These are phyloP conservation scores for Rhizopogon sp. DNA, from an alignment of 768 basidiomycete genomes.

Conservation along the genomic window DNA sequence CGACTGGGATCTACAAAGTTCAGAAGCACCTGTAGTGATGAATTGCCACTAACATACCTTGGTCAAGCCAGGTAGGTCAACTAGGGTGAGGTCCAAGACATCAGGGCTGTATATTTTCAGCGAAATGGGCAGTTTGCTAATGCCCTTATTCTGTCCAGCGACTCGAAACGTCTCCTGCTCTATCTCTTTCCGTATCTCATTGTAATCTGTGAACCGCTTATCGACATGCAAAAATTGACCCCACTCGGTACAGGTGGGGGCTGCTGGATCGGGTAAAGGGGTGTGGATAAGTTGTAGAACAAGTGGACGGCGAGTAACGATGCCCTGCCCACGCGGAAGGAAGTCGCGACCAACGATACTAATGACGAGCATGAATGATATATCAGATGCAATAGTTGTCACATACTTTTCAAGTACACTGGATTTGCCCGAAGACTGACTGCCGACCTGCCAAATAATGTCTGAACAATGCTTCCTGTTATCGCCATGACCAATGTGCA, in stretches of 20 bases:
- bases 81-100: slow-evolving; percentile 92
- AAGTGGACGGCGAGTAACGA: slow-evolving; percentile 93
- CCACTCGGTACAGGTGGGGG: slow-evolving; percentile 70
- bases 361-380: slow-evolving; percentile 5
- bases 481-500: slow-evolving; percentile 10
- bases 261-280: slow-evolving; percentile 47
- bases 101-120: slow-evolving; percentile 94
- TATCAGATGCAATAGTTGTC: slow-evolving; percentile 3
- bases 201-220: slow-evolving; percentile 94
- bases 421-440: slow-evolving; percentile 95
- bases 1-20: slow-evolving; percentile 74
- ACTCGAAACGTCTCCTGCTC: slow-evolving; percentile 97
- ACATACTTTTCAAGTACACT: slow-evolving; percentile 93
- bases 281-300: slow-evolving; percentile 95
- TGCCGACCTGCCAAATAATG: slow-evolving; percentile 65
- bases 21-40: background rate
- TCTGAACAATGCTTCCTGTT: slow-evolving; percentile 1
- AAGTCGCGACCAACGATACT: slow-evolving; percentile 95
- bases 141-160: slow-evolving; percentile 98
- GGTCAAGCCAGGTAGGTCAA: slow-evolving; percentile 94
- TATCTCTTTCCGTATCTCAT: slow-evolving; percentile 92
- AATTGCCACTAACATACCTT: slow-evolving; percentile 53
- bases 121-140: slow-evolving; percentile 94
- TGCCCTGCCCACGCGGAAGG: slow-evolving; percentile 84
- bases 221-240: slow-evolving; percentile 97